These are phyloP conservation scores for Candida patagonica DNA, from an alignment of 805 yeast genomes.

Conservation along the genomic window DNA sequence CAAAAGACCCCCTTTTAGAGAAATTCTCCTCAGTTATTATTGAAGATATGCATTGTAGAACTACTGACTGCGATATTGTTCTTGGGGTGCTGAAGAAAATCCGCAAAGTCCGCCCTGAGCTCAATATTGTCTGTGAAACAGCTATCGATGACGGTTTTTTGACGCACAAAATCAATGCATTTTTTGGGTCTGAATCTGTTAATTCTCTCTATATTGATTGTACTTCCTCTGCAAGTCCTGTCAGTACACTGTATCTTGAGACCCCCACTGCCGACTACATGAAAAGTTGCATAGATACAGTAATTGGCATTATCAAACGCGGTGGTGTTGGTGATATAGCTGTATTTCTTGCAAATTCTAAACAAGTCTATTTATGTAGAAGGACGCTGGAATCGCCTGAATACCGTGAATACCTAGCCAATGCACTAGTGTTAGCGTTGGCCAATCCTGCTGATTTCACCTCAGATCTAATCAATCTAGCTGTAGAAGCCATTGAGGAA, in stretches of 20 bases:
- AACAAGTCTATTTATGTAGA: slow-evolving; percentile 48
- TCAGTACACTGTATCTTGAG: slow-evolving; percentile 44
- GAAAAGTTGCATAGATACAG: slow-evolving; percentile 63
- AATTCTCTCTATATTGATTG: neutral
- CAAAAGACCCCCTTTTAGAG: slow-evolving; percentile 49
- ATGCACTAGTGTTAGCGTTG: neutral
- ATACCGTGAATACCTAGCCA: neutral
- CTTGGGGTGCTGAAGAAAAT: slow-evolving; percentile 58
- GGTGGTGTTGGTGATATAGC: slow-evolving; percentile 41
- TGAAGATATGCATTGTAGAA: slow-evolving; percentile 83
- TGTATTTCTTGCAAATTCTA: slow-evolving; percentile 87
- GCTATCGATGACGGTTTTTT: neutral
- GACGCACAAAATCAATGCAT: neutral
- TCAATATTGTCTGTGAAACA: slow-evolving; percentile 9
- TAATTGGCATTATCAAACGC: slow-evolving; percentile 33
- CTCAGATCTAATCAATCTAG: neutral
- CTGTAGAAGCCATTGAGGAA: neutral
- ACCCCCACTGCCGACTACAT: slow-evolving; percentile 62
- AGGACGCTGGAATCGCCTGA: neutral
- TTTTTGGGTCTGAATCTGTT: neutral
- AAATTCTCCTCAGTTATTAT: slow-evolving; percentile 63
- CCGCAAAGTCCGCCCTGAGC: slow-evolving; percentile 48
- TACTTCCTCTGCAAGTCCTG: neutral
- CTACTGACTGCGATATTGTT: slow-evolving; percentile 65
- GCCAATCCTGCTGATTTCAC: too few relatives aligned